Evolutionary conservation across 1,139 yeast species (phyloP), one percentile per base, ranked within the genome.

Genomic region (Wickerhamiella infanticola): DNA sequence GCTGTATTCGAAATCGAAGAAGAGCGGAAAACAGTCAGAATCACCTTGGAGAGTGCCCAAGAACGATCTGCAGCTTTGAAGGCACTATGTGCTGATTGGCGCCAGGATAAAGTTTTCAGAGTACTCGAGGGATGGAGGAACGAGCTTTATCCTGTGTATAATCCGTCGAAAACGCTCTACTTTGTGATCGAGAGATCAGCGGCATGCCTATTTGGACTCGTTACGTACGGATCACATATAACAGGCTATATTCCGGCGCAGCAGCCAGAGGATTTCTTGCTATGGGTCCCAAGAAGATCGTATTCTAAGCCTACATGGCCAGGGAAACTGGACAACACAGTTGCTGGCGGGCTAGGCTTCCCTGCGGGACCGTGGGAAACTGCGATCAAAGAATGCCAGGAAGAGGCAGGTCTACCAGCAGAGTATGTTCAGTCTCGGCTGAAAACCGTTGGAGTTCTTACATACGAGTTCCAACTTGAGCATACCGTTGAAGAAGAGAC

Each of bases 291-390:
- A 0, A 67, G 84, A 50, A 68, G 98, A 53, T 73, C 96, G 0
- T 59, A 67, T 11, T 70, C 77, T 1, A 90, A 90, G 59, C 80
- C 82, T 18, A 90, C 97, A 0, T 86, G 77, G 64, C 97, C 98
- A 0, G 81, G 84, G 0, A 81, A 77, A 83, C 70, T 86, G 40
- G 98, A 90, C 61, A 90, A 88, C 59, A 84, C 94, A 1, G 84
- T 90, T 4, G 98, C 95, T 0, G 98, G 98, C 1, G 98, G 98
- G 0, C 60, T 90, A 24, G 95, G 95, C 0, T 71, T 79, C 58
- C 95, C 95, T 0, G 68, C 75, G 53, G 86, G 90, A 0, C 65
- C 80, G 2, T 66, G 69, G 58, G 94, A 84, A 43, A 88, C 97
- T 0, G 77, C 79, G 3, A 55, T 83, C 24, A 90, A 90, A 59